Evolutionary conservation across 164 flowering plant genomes (phyloP).

Genomic region (Berberis thunbergii): DNA sequence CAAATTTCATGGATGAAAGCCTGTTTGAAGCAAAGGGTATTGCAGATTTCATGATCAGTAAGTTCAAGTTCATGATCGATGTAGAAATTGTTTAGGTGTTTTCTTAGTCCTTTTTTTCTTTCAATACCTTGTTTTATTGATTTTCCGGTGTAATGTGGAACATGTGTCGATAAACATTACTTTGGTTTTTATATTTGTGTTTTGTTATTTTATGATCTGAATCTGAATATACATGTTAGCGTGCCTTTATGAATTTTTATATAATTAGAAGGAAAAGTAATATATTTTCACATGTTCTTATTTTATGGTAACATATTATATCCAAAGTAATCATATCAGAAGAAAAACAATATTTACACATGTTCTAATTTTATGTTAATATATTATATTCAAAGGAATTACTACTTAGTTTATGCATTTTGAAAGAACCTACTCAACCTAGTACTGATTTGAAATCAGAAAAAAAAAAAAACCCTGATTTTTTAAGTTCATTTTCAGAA

Average conservation of each 20-base stretch:
- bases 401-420: not conserved
- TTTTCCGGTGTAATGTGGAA: slow-evolving; percentile 9
- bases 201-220: not conserved
- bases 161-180: not conserved
- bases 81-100: slow-evolving; percentile 2
- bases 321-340: no score
- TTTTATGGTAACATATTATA: no score
- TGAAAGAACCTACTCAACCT: slow-evolving; percentile 1
- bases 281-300: no score
- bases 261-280: no score
- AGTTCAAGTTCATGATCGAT: not conserved
- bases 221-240: no score
- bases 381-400: no score
- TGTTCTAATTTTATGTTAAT: not conserved
- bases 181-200: not conserved
- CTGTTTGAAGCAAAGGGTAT: not conserved
- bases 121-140: not conserved
- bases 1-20: no score
- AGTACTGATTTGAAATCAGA: slow-evolving; percentile 4
- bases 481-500: not conserved
- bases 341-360: no score
- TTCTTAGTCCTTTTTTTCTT: not conserved
- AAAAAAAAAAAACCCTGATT: not conserved
- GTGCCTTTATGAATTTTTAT: no score
- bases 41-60: slow-evolving; percentile 5